Percentiles rank a stretch among this genome's conserved stretches.
Evolutionary conservation across 2,329 filamentous ascomycete genomes (phyloP).

Genomic region (Pestalotiopsis sp.): DNA sequence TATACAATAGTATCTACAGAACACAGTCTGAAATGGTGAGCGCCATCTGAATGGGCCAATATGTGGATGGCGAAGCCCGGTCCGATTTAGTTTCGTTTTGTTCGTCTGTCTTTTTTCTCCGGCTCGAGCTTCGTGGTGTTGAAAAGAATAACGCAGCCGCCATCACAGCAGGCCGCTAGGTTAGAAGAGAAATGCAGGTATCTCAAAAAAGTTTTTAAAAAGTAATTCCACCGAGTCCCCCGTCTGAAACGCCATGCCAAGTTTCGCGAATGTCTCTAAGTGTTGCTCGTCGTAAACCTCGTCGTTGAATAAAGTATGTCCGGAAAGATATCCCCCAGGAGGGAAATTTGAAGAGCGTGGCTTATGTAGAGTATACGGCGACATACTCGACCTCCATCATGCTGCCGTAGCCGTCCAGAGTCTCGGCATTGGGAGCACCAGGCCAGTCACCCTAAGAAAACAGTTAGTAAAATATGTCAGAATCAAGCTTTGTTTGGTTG

Average conservation of each 20-base stretch:
- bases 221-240: not conserved
- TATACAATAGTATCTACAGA: conserved; percentile 12
- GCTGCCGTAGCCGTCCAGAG: conserved; percentile 46
- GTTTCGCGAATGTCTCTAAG: not conserved
- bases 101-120: not conserved
- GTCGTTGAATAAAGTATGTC: not conserved
- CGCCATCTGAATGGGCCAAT: not conserved
- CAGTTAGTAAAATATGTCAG: not conserved
- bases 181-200: conserved; percentile 9
- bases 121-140: not conserved
- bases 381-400: conserved; percentile 58
- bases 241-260: conserved; percentile 10
- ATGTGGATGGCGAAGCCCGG: not conserved
- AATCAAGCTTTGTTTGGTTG: not conserved
- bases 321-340: not conserved
- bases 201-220: conserved; percentile 3
- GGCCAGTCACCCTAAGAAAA: conserved; percentile 35
- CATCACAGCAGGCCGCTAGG: not conserved
- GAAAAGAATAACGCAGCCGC: not conserved
- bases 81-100: not conserved
- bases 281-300: not conserved
- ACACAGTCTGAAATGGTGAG: not conserved
- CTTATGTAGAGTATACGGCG: conserved; percentile 34
- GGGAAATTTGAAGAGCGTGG: not conserved
- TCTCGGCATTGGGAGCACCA: conserved; percentile 49